Evolutionary conservation across 495 filamentous ascomycete genomes (phyloP), one percentile per base, ranked within the genome.

Genomic region (Tuber umbilicatum): DNA sequence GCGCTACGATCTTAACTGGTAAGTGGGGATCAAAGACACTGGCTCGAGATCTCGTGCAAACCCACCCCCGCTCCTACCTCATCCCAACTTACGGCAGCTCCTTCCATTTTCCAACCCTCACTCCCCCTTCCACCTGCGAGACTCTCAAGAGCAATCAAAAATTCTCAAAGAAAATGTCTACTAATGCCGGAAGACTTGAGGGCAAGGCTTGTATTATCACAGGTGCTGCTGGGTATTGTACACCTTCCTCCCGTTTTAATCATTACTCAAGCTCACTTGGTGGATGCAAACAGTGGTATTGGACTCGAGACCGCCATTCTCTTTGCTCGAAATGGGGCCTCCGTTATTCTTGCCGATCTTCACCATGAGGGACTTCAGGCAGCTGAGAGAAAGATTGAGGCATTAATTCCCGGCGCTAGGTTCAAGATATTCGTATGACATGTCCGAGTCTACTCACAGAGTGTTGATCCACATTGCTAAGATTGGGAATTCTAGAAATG

Each of bases 161-260:
- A 64, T 64, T 4, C 55, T n/a, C 10, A 2, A n/a, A 35, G 9
- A 27, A 69, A 38, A 40, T 5, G 10, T 45, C 27, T 7, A 68
- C 67, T 5, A 85, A 23, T 12, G 23, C 85, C 78, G 88, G 88
- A 74, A 91, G 94, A 83, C 87, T 99, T 35, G 86, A 89, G 70
- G 94, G 92, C 84, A 99, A 97, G 85, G 97, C 97, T 84, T 92
- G 92, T 83, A 90, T 99, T 77, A 88, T 99, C 81, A 99, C 95
- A 31, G 94, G 94, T 82, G 94, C 91, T 43, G 94, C 91, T 74
- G 92, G 94, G 94, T 97, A 88, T 82, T 47, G 64, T 14, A 21
- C 38, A 23, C n/a, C 68, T 14, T 12, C 69, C 2, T n/a, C 71
- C 1, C 42, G 27, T 68, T 41, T 35, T 1, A 39, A 27, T 37